These are phyloP conservation scores for Botrytis aclada DNA, from an alignment of 2,329 filamentous ascomycete species.

Conservation along the genomic window DNA sequence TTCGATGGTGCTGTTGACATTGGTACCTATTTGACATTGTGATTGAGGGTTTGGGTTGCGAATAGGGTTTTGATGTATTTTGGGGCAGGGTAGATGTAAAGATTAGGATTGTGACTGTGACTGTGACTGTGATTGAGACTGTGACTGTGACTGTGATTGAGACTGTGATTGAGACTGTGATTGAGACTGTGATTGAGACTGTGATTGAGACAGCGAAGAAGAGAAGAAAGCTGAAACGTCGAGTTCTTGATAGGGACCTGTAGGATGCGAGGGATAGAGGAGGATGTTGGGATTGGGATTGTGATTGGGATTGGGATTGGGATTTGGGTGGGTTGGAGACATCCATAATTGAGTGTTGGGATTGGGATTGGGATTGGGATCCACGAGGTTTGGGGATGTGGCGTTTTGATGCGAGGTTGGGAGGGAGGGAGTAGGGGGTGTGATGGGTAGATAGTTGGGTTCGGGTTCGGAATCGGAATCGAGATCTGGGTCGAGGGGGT, in stretches of 20 bases:
- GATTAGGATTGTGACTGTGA: neutral
- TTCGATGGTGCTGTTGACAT: too few relatives aligned
- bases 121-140: too few relatives aligned
- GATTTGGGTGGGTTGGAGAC: neutral
- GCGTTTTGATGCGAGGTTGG: too few relatives aligned
- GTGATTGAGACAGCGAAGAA: neutral
- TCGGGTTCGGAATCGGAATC: neutral
- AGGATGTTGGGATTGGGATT: neutral
- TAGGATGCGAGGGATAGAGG: neutral
- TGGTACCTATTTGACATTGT: too few relatives aligned
- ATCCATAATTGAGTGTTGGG: too few relatives aligned
- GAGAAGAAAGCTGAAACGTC: neutral
- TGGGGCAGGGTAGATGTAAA: too few relatives aligned
- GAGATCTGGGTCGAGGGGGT: neutral
- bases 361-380: neutral
- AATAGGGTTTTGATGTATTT: too few relatives aligned
- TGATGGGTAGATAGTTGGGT: too few relatives aligned
- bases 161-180: neutral
- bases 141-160: neutral
- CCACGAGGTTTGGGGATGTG: too few relatives aligned
- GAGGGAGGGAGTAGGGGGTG: neutral
- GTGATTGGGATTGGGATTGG: neutral
- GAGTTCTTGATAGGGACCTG: slow-evolving; percentile 1
- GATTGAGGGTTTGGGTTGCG: too few relatives aligned
- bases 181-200: neutral